These are phyloP conservation scores for Metschnikowia baotianmanensis DNA, from an alignment of 805 yeast species.

Conservation along the genomic window DNA sequence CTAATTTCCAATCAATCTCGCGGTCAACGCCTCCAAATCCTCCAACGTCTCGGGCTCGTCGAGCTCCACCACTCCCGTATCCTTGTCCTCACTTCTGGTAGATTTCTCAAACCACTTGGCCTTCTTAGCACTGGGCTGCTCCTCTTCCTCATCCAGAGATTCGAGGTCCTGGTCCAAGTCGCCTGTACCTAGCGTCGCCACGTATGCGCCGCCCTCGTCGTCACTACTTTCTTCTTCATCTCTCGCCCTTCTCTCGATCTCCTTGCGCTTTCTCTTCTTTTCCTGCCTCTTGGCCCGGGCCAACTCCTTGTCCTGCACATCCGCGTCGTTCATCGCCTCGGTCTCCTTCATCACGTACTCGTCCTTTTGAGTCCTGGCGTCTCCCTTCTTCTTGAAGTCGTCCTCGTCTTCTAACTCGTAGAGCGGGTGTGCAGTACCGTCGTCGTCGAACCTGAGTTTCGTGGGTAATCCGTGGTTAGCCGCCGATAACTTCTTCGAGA, in stretches of 20 bases:
- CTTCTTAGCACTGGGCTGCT: constrained; percentile 39
- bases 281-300: constrained; percentile 80
- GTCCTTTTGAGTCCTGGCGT: constrained; percentile 63
- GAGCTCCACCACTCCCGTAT: constrained; percentile 56
- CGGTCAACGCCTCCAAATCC: constrained; percentile 88
- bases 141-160: constrained; percentile 30
- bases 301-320: constrained; percentile 70
- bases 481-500: constrained; percentile 75
- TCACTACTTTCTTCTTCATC: constrained; percentile 38
- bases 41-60: constrained; percentile 90
- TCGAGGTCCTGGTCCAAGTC: constrained; percentile 51
- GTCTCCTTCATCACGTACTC: constrained; percentile 67
- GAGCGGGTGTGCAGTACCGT: constrained; percentile 86
- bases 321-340: constrained; percentile 66
- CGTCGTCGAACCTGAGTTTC: constrained; percentile 87
- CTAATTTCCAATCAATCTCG: constrained; percentile 36
- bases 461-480: constrained; percentile 65
- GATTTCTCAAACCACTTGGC: constrained; percentile 51
- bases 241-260: constrained; percentile 56
- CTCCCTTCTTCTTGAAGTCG: constrained; percentile 74
- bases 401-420: constrained; percentile 91
- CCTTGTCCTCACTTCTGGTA: constrained; percentile 19
- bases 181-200: constrained; percentile 27
- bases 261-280: constrained; percentile 86
- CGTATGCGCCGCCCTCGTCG: constrained; percentile 29